Conservation (phyloP, 2,329 filamentous ascomycete species). For the Incumbomyces lentus region DNA sequence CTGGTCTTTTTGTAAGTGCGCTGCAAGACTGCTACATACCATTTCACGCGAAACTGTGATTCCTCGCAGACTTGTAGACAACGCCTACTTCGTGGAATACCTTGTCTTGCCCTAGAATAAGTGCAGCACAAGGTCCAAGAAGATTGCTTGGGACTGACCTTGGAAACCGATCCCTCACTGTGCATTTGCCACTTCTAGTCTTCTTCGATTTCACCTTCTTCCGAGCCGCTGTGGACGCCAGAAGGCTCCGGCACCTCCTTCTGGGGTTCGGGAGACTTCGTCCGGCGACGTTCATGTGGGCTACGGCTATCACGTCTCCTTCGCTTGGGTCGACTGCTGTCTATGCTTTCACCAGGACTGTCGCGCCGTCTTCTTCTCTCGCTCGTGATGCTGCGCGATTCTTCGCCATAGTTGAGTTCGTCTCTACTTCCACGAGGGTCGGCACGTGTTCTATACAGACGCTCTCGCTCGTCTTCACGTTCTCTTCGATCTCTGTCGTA, state of each 20-base stretch:
- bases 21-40: too few species aligned
- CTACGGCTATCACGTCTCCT: conserved; percentile 31
- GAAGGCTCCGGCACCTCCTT: conserved; percentile 41
- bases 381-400: conserved; percentile 47
- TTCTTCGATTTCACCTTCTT: conserved; percentile 97
- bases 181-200: conserved; percentile 23
- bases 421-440: conserved; percentile 72
- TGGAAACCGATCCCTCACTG: neutral
- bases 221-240: conserved; percentile 71
- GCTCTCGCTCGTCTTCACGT: conserved; percentile 81
- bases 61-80: too few species aligned
- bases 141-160: conserved; percentile 6
- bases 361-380: conserved; percentile 63
- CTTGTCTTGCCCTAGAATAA: conserved; percentile 5
- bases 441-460: conserved; percentile 69
- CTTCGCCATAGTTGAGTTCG: conserved; percentile 83
- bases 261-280: conserved; percentile 35
- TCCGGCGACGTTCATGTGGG: conserved; percentile 46
- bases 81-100: too few species aligned
- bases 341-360: conserved; percentile 57
- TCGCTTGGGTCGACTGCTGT: conserved; percentile 50
- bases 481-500: conserved; percentile 83
- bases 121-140: conserved; percentile 4
- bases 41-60: too few species aligned
- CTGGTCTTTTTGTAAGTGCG: too few species aligned